Evolutionary conservation across 306 rosid genomes (phyloP).

Genomic region (Gillenia trifoliata): DNA sequence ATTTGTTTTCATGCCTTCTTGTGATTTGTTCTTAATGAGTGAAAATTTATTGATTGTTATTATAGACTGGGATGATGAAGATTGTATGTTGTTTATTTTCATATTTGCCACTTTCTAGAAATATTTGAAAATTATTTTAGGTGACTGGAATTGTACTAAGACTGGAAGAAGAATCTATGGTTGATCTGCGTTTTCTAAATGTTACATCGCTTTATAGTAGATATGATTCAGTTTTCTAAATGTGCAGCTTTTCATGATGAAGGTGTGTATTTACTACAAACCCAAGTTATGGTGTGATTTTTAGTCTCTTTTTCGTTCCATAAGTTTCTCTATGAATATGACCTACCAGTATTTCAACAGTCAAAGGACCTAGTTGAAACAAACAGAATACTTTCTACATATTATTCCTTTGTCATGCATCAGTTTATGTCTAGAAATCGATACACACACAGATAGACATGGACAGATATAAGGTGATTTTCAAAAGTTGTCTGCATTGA

Average conservation of each 20-base stretch:
- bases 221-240: too few relatives aligned
- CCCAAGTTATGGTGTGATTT: too few relatives aligned
- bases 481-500: neutral
- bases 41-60: neutral
- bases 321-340: neutral
- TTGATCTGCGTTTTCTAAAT: too few relatives aligned
- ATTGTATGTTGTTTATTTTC: neutral
- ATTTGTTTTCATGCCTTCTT: neutral
- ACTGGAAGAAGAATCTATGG: too few relatives aligned
- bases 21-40: neutral
- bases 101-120: neutral
- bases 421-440: neutral
- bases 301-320: neutral
- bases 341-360: neutral
- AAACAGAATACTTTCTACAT: neutral
- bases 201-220: too few relatives aligned
- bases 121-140: neutral
- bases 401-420: neutral
- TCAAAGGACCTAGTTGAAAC: neutral
- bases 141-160: neutral
- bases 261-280: too few relatives aligned
- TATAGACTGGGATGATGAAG: neutral
- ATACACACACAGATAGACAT: too few relatives aligned
- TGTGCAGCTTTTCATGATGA: too few relatives aligned
- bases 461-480: neutral